Evolutionary conservation across 805 yeast species (phyloP).

Genomic region (Wickerhamiella occidentalis): DNA sequence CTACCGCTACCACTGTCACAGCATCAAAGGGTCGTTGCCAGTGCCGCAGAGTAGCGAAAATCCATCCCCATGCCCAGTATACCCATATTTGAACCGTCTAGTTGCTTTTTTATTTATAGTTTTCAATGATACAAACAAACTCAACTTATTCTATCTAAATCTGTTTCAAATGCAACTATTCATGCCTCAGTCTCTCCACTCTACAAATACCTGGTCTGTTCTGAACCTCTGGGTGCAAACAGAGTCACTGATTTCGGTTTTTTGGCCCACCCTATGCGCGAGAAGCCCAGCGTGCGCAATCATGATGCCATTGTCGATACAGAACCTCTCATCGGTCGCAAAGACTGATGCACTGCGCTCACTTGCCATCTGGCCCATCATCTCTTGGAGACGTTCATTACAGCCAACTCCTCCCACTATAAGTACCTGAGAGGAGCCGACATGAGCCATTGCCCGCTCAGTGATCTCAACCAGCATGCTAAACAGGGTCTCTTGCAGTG

Average conservation of each 20-base stretch:
- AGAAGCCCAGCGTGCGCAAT: conserved; percentile 95
- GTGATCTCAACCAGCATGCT: conserved; percentile 97
- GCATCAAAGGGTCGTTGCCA: not conserved
- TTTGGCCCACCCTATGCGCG: conserved; percentile 69
- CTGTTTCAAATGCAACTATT: no score
- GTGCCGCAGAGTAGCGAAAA: not conserved
- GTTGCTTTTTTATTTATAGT: no score
- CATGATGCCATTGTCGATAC: conserved; percentile 98
- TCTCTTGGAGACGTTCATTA: conserved; percentile 76
- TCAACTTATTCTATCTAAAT: no score
- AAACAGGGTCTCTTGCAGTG: conserved; percentile 82
- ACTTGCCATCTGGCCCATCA: conserved; percentile 92
- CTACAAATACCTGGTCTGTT: conserved; percentile 83
- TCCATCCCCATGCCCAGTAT: not conserved
- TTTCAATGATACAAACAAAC: no score
- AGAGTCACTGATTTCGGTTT: conserved; percentile 47
- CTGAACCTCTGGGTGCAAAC: conserved; percentile 89
- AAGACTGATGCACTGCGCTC: conserved; percentile 81
- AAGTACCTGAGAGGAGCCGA: conserved; percentile 72
- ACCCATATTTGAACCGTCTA: not conserved
- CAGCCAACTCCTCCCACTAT: conserved; percentile 99
- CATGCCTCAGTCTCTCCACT: conserved; percentile 86
- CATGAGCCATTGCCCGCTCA: conserved; percentile 98
- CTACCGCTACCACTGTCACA: not conserved
- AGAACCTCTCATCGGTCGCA: conserved; percentile 94